Evolutionary conservation across 352 stramenopile species (phyloP).

Genomic region (Pythium angustatum): DNA sequence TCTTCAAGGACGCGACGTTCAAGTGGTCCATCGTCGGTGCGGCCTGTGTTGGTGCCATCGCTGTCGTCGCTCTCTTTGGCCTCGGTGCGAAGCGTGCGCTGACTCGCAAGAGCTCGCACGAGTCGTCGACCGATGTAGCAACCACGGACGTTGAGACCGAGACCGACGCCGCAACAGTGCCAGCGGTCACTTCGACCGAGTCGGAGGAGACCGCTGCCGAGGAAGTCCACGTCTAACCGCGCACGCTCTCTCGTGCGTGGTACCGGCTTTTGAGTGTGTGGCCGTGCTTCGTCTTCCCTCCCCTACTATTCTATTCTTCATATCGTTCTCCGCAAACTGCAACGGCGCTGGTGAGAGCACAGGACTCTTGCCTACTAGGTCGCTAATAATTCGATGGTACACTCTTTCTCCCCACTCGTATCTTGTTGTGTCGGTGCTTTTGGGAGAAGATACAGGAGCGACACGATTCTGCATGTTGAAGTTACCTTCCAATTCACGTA

Average conservation of each 20-base stretch:
- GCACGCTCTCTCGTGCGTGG: background rate
- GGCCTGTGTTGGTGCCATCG: constrained; percentile 32
- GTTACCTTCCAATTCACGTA: background rate
- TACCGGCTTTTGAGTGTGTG: constrained; percentile 6
- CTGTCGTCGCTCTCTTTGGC: constrained; percentile 31
- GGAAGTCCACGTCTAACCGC: constrained; percentile 15
- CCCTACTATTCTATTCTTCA: constrained; percentile 17
- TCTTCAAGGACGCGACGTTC: constrained; percentile 23
- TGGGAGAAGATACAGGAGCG: too few species aligned
- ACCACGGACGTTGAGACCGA: constrained; percentile 4
- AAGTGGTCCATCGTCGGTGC: constrained; percentile 21
- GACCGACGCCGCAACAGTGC: background rate
- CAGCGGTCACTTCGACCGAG: background rate
- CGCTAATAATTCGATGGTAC: constrained; percentile 23
- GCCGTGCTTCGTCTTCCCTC: background rate
- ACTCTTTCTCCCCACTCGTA: background rate
- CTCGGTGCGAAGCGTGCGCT: constrained; percentile 32
- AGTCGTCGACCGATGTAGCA: background rate
- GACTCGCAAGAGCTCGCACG: background rate
- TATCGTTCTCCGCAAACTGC: constrained; percentile 23
- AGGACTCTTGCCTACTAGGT: constrained; percentile 2
- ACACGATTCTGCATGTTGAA: background rate
- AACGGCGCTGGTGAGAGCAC: constrained; percentile 13
- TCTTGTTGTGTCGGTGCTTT: background rate
- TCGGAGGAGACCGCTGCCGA: constrained; percentile 1